Percentiles rank a stretch among this genome's conserved stretches.
Conservation (phyloP, 2,329 filamentous ascomycete genomes). For the Geosmithia putterillii region DNA sequence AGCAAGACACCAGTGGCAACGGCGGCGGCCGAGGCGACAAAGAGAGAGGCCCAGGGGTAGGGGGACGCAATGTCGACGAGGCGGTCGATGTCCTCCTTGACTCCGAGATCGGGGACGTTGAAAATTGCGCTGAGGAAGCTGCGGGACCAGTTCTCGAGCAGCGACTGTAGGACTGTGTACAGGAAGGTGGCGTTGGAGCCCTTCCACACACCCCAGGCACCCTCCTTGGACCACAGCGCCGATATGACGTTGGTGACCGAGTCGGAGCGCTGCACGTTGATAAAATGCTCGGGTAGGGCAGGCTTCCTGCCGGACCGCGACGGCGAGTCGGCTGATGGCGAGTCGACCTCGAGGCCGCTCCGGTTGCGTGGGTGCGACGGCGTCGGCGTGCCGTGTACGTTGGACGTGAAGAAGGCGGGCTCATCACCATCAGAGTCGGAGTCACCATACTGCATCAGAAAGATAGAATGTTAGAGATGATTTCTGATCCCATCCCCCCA, state of each 20-base stretch:
- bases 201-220: constrained; percentile 90
- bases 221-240: constrained; percentile 81
- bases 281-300: constrained; percentile 36
- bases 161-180: constrained; percentile 74
- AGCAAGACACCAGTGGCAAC: constrained; percentile 69
- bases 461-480: neutral
- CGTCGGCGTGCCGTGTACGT: constrained; percentile 40
- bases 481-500: neutral
- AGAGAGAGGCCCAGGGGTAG: constrained; percentile 69
- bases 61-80: constrained; percentile 61
- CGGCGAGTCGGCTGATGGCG: constrained; percentile 13
- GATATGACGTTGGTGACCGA: constrained; percentile 78
- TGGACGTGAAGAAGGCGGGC: constrained; percentile 72
- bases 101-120: constrained; percentile 74
- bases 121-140: constrained; percentile 83
- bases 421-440: constrained; percentile 65
- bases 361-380: constrained; percentile 20
- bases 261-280: constrained; percentile 62
- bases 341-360: constrained; percentile 16
- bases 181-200: constrained; percentile 85
- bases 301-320: constrained; percentile 14
- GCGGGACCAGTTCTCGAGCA: constrained; percentile 84
- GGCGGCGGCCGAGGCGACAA: constrained; percentile 53
- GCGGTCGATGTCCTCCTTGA: constrained; percentile 67
- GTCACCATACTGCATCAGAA: constrained; percentile 27